Evolutionary conservation across 2,329 filamentous ascomycete genomes (phyloP), one percentile per base, ranked within the genome.

Genomic region (Cytospora piceicola): DNA sequence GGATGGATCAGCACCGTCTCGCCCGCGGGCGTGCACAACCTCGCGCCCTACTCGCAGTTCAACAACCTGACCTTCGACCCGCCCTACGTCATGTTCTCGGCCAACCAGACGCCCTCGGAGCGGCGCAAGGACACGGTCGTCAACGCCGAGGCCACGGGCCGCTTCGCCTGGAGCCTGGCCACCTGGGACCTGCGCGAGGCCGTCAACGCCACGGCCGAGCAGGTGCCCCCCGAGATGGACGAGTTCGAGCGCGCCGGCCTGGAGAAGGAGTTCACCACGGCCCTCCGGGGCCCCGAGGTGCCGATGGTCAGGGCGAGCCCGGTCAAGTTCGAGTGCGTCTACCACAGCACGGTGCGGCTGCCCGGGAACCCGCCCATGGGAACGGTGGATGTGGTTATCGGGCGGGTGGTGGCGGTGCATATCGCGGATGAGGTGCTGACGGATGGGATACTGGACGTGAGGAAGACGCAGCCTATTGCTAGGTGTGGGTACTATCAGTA

Each of bases 31-130:
- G 71, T 75, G 58, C 77, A 83, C 72, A 88, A 88, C 69, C 80
- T 88, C 2, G 86, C 85, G 0, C 86, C 86, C 0, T 88, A 85
- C 75, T 82, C 77, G 0, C 86, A 88, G 74, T 88, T 88, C 79
- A 87, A 84, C 74, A 88, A 88, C 69, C 79, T 88, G 0, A 87
- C 83, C 36, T 88, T 87, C 74, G 84, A 87, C 71, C 86, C 85
- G 0, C 86, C 86, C 0, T 87, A 86, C 71, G 82, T 88, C 32
- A 85, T 88, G 82, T 88, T 89, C 79, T 78, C 77, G 39, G 80
- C 83, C 3, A 88, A 88, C 74, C 83, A 87, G 72, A 85, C 81
- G 0, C 75, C 79, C 0, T 68, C 74, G 11, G 72, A 71, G 2
- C 60, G 70, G 0, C 81, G 82, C 65, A 88, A 88, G 72, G 85